Evolutionary conservation across 2,329 filamentous ascomycete species (phyloP).

Genomic region (Pseudocercospora fuligena): DNA sequence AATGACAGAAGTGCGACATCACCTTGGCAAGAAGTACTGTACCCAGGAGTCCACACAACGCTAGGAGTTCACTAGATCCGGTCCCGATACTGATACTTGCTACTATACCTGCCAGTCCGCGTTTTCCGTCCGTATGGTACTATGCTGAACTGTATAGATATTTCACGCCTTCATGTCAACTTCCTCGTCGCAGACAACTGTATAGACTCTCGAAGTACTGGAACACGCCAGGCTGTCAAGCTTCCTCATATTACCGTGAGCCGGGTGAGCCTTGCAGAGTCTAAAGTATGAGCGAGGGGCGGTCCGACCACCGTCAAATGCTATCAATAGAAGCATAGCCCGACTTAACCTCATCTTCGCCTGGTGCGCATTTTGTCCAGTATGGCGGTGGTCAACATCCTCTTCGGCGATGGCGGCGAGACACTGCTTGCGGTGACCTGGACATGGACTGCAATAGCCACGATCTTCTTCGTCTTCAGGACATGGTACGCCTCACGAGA

Average conservation of each 20-base stretch:
- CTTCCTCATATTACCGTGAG: background rate
- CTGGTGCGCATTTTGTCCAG: background rate
- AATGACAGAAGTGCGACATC: too few species aligned
- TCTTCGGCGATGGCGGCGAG: constrained; percentile 7
- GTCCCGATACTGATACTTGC: background rate
- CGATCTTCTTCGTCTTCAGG: constrained; percentile 19
- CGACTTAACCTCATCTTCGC: background rate
- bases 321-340: background rate
- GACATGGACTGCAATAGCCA: constrained; percentile 23
- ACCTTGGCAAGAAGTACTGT: too few species aligned
- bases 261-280: constrained; percentile 1
- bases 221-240: background rate
- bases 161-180: background rate
- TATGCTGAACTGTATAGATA: background rate
- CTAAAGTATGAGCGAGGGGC: constrained; percentile 1
- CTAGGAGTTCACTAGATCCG: background rate
- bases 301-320: background rate
- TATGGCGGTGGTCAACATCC: background rate
- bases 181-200: background rate
- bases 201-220: background rate
- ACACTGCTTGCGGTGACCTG: constrained; percentile 23
- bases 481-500: constrained; percentile 14
- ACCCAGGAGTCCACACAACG: background rate
- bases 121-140: background rate
- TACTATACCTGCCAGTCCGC: background rate